Evolutionary conservation across 495 filamentous ascomycete genomes (phyloP).

Genomic region (Hypoxylon fragiforme): DNA sequence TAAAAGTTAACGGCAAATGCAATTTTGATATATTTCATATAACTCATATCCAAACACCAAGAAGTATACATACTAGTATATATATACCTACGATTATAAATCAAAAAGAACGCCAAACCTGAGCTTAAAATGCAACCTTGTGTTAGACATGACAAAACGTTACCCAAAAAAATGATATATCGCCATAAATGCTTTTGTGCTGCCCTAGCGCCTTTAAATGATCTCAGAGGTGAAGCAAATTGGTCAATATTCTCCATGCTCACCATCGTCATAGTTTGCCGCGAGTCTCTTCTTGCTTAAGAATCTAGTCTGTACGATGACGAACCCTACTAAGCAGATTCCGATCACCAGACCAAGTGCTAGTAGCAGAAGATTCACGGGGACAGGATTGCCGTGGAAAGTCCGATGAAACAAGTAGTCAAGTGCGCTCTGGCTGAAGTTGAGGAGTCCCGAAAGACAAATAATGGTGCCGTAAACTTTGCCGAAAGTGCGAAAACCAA

Average conservation of each 20-base stretch:
- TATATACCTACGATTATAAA: no score
- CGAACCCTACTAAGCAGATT: constrained; percentile 60
- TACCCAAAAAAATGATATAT: no score
- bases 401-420: constrained; percentile 76
- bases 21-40: no score
- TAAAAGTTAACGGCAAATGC: no score
- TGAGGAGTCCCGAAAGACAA: constrained; percentile 82
- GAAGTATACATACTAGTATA: constrained; percentile 17
- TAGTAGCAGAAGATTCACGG: constrained; percentile 75
- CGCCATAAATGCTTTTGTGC: no score
- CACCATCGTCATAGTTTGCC: constrained; percentile 14
- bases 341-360: constrained; percentile 63
- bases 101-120: no score
- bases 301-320: constrained; percentile 41
- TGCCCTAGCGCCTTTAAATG: background rate
- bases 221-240: background rate
- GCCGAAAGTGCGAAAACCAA: constrained; percentile 92
- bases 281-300: constrained; percentile 24
- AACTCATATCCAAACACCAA: constrained; percentile 7
- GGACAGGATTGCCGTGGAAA: constrained; percentile 73
- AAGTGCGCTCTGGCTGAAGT: constrained; percentile 81
- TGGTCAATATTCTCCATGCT: constrained; percentile 27
- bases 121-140: no score
- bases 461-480: constrained; percentile 96
- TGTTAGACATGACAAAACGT: no score